Base-by-base conservation (phyloP, 768 basidiomycete species). In the Panellus pusillus region DNA sequence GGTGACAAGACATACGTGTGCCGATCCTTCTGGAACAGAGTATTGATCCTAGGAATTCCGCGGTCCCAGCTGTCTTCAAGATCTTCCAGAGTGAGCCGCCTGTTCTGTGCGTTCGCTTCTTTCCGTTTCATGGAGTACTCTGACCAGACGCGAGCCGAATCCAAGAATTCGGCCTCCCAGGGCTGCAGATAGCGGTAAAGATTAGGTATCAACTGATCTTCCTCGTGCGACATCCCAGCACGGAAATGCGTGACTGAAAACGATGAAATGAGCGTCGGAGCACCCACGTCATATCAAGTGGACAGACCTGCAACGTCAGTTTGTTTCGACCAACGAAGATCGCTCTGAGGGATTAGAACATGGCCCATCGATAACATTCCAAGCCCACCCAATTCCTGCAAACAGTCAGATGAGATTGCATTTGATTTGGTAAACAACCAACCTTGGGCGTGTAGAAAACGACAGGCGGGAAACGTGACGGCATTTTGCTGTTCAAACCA, bases 301-400 rank as follows among this genome's bases (percentile, higher is more conserved):
- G 19, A 66, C 75, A 39, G 57, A 81, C 91, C 91, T 57, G 91
- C 93, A 24, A 93, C 88, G 64, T 98, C 96, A 18, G 97, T 99
- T 69, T 99, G 97, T 69, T 97, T 98, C 35, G 91, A 93, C 94
- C 94, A 98, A 52, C 96, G 82, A 29, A 98, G 80, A 66, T 98
- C 97, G 64, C 93, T 95, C 68, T 98, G 96, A 38, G 97, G 97
- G 55, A 99, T 98, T 46, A 99, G 79, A 45, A 99, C 95, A 70
- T 98, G 97, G 12, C 96, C 96, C 97, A 99, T 99, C 3, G 94
- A 98, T 65, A 99, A 77, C 97, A 98, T 98, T 48, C 97, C 97
- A 40, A 98, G 83, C 69, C 96, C 97, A 68, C 96, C 97, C 29
- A 98, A 75, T 78, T 98, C 97, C 86, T 85, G 58, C 53, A 49